These are phyloP conservation scores for Oryza rufipogon DNA, from an alignment of 176 grass and related monocot genomes.

Conservation along the genomic window DNA sequence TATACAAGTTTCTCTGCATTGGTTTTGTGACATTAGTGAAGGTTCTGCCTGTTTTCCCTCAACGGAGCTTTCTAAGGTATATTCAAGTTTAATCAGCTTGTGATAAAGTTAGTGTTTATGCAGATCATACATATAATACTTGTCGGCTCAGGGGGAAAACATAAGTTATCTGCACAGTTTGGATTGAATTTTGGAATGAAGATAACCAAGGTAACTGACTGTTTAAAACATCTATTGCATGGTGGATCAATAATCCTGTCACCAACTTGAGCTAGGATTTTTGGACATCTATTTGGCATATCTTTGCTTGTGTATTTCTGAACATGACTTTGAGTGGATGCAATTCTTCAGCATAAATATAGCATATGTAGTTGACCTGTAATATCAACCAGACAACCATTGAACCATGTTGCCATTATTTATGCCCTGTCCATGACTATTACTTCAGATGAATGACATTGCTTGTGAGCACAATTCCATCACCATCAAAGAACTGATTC, in stretches of 20 bases:
- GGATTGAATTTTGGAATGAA: not conserved
- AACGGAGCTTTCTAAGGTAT: constrained; percentile 31
- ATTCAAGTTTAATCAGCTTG: constrained; percentile 18
- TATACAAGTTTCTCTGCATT: constrained; percentile 42
- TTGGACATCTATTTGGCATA: constrained; percentile 35
- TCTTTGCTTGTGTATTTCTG: constrained; percentile 28
- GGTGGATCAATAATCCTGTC: not conserved
- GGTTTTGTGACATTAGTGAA: constrained; percentile 30
- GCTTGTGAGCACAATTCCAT: constrained; percentile 41
- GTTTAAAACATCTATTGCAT: constrained; percentile 19
- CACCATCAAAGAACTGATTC: constrained; percentile 52
- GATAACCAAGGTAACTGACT: constrained; percentile 31
- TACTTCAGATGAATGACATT: constrained; percentile 50
- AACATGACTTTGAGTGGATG: constrained; percentile 43
- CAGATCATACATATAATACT: constrained; percentile 23
- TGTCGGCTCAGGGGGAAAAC: not conserved
- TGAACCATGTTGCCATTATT: constrained; percentile 43
- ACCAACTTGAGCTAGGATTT: constrained; percentile 39
- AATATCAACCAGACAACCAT: constrained; percentile 41
- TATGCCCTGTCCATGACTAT: constrained; percentile 35
- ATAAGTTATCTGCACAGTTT: constrained; percentile 1
- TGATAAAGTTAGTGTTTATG: constrained; percentile 10
- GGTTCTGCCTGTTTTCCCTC: constrained; percentile 37
- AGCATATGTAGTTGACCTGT: constrained; percentile 48
- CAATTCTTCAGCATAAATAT: constrained; percentile 37